phyloP scores from a whole-genome alignment of 805 yeast species.

The Saccharomycopsis babjevae region DNA sequence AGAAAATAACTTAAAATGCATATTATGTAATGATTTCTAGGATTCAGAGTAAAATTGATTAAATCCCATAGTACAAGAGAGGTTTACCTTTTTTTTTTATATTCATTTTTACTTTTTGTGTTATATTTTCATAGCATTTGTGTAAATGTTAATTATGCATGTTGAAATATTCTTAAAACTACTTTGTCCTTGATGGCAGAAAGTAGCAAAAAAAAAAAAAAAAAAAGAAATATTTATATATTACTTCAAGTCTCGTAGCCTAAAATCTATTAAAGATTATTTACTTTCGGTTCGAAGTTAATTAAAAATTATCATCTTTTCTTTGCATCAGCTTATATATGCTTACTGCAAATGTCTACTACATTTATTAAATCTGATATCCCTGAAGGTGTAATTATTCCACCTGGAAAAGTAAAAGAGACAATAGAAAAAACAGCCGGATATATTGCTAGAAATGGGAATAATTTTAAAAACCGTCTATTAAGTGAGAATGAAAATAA shows the following conservation, averaged over 20 bases:
- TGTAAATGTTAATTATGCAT: neutral
- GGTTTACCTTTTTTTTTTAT: neutral
- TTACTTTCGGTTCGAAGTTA: neutral
- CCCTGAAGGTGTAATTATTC: constrained; percentile 29
- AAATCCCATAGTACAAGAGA: neutral
- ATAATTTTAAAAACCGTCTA: constrained; percentile 47
- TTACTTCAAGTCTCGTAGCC: neutral
- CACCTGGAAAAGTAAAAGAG: constrained; percentile 41
- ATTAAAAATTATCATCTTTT: neutral
- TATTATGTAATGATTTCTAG: constrained; percentile 29
- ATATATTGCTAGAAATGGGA: constrained; percentile 62
- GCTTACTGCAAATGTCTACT: neutral
- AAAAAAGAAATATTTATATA: neutral
- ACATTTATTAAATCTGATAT: neutral
- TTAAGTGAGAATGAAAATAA: constrained; percentile 37
- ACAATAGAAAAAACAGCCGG: constrained; percentile 63
- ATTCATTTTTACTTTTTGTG: neutral
- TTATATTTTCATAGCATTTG: neutral
- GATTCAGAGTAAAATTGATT: neutral
- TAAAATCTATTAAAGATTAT: too few relatives aligned
- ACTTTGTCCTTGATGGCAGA: neutral
- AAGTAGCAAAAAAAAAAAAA: neutral
- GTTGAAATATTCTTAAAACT: neutral
- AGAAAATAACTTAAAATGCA: constrained; percentile 26
- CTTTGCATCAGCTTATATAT: neutral